These are phyloP conservation scores for Penicillium steckii DNA, from an alignment of 495 filamentous ascomycete species.

Conservation along the genomic window DNA sequence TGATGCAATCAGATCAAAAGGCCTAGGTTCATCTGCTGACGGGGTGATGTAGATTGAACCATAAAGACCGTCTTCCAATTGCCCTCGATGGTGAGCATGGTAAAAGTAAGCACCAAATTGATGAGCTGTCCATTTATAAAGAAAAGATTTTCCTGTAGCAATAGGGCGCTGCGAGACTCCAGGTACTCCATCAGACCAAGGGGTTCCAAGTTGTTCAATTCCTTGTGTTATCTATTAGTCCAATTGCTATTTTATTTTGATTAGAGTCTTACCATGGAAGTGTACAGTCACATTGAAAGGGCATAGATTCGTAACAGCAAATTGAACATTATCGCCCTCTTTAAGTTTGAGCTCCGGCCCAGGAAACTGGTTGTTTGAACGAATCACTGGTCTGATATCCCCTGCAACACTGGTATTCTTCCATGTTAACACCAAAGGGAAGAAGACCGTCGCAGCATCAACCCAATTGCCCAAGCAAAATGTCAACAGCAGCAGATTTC, in stretches of 20 bases:
- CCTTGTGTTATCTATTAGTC: slow-evolving; percentile 15
- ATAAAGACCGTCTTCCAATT: slow-evolving; percentile 56
- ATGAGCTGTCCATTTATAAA: slow-evolving; percentile 44
- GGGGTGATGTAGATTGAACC: slow-evolving; percentile 51
- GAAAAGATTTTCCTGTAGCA: slow-evolving; percentile 39
- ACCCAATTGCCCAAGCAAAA: slow-evolving; percentile 18
- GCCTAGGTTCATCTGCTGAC: slow-evolving; percentile 28
- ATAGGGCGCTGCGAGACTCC: slow-evolving; percentile 49
- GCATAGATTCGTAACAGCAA: slow-evolving; percentile 55
- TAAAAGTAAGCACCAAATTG: slow-evolving; percentile 41
- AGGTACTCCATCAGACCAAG: slow-evolving; percentile 56
- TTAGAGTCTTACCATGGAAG: slow-evolving; percentile 43
- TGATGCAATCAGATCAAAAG: slow-evolving; percentile 47
- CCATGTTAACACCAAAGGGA: slow-evolving; percentile 34
- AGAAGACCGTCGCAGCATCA: slow-evolving; percentile 24
- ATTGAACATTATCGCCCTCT: slow-evolving; percentile 61
- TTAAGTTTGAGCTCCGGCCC: slow-evolving; percentile 57
- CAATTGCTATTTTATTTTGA: no score
- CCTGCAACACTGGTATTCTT: slow-evolving; percentile 29
- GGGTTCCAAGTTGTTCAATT: slow-evolving; percentile 39
- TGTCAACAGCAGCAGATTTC: slow-evolving; percentile 3
- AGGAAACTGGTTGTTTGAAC: slow-evolving; percentile 61
- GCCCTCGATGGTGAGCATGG: slow-evolving; percentile 51
- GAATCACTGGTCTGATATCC: slow-evolving; percentile 45
- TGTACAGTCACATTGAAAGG: slow-evolving; percentile 54